Percentiles rank a stretch among this genome's conserved stretches.
phyloP scores from a whole-genome alignment of 2,329 filamentous ascomycete species.

The Fusarium duplospermum region DNA sequence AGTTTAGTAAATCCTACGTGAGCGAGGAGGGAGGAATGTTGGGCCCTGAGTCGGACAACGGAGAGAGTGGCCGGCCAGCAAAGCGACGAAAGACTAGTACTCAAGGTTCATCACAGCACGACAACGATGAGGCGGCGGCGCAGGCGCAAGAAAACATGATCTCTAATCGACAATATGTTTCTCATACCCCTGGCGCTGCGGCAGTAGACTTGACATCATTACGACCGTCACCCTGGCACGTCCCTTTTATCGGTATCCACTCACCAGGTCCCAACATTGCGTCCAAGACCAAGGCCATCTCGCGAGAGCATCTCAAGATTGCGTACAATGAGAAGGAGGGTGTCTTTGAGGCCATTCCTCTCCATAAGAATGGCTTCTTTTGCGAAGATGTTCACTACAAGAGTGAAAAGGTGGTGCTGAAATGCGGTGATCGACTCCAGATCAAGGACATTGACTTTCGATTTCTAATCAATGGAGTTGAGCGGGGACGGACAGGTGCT shows the following conservation, averaged over 20 bases:
- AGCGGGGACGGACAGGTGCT: conserved; percentile 67
- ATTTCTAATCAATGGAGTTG: conserved; percentile 76
- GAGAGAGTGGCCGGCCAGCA: conserved; percentile 58
- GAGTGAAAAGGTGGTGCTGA: conserved; percentile 66
- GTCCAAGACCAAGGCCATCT: conserved; percentile 77
- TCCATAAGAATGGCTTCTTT: conserved; percentile 77
- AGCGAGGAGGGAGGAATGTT: conserved; percentile 78
- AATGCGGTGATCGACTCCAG: conserved; percentile 74
- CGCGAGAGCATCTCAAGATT: conserved; percentile 79
- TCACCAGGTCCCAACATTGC: conserved; percentile 72
- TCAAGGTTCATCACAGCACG: conserved; percentile 55
- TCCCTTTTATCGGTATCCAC: conserved; percentile 78
- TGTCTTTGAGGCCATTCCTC: conserved; percentile 72
- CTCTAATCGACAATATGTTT: conserved; percentile 70
- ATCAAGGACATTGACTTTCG: conserved; percentile 77
- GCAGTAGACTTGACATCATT: conserved; percentile 70
- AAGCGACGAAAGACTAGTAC: conserved; percentile 62
- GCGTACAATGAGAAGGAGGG: conserved; percentile 72
- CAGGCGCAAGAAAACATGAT: conserved; percentile 58
- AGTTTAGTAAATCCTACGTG: conserved; percentile 73
- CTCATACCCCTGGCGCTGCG: conserved; percentile 68
- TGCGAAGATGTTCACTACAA: conserved; percentile 70
- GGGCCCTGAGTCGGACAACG: conserved; percentile 70
- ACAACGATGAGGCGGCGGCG: conserved; percentile 53
- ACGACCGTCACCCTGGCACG: conserved; percentile 69